Conservation (phyloP, 148 eudicot species). For the Silene conica region DNA sequence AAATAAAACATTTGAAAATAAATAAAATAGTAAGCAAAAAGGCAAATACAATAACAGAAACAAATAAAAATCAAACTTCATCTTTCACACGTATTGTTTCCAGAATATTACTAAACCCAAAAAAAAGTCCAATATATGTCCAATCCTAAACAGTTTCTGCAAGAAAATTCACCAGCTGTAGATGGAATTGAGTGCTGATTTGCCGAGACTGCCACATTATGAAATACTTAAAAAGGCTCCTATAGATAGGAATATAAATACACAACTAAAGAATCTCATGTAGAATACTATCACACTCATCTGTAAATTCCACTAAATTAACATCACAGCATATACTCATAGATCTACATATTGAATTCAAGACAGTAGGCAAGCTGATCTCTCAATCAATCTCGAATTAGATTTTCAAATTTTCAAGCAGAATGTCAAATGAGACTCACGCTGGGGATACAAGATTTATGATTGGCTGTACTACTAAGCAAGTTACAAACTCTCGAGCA, state of each 20-base stretch:
- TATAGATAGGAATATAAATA: neutral
- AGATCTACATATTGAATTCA: neutral
- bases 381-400: conserved; percentile 6
- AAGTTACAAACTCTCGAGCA: conserved; percentile 85
- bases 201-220: neutral
- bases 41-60: too few species aligned
- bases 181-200: neutral
- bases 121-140: neutral
- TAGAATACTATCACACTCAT: neutral
- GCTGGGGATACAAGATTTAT: conserved; percentile 82
- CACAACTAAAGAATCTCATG: neutral
- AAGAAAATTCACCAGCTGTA: neutral
- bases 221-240: neutral
- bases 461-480: conserved; percentile 85
- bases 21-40: too few species aligned
- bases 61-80: too few species aligned
- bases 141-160: neutral
- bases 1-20: too few species aligned
- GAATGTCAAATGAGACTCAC: conserved; percentile 44
- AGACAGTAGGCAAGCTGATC: neutral
- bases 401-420: neutral
- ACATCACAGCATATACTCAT: neutral
- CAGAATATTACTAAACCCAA: neutral
- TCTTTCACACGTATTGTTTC: too few species aligned
- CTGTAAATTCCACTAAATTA: neutral